Evolutionary conservation across 2,329 filamentous ascomycete genomes (phyloP), one percentile per base, ranked within the genome.

Genomic region (Arthrinium puccinioides): DNA sequence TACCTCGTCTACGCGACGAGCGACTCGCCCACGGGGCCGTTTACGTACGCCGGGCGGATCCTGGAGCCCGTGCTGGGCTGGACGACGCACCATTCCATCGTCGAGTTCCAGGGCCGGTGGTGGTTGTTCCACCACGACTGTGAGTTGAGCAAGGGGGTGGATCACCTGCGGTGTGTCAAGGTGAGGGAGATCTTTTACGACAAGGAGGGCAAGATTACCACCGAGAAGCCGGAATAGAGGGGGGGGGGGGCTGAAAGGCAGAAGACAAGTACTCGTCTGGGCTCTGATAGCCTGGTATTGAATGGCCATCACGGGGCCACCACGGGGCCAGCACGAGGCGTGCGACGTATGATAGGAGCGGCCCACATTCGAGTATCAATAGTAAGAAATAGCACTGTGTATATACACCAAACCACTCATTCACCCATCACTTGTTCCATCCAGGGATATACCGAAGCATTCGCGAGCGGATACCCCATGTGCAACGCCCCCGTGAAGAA

Each of bases 71-170:
- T 89, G 5, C 58, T 84, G 19, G 84, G 84, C 2, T 89, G 84
- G 84, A 88, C 84, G 29, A 89, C 84, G 38, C 84, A 88, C 61
- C 84, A 88, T 57, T 84, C 79, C 4, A 82, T 89, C 47, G 81
- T 82, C 9, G 82, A 87, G 65, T 86, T 84, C 52, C 56, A 76
- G 59, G 80, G 73, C 4, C 74, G 70, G 45, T 87, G 83, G 76
- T 88, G 76, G 59, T 56, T 89, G 39, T 88, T 88, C 56, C 79
- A 87, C 55, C 84, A 88, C 54, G 84, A 88, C 61, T 78, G 78
- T 42, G 74, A 77, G 53, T 56, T 87, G 39, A 84, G 79, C 37
- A 67, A 70, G 13, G 82, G 82, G 0, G 75, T 84, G 36, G 76
- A 82, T 51, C 84, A 89, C 56, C 54, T 89, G 60, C 64, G 84